Percentiles rank a stretch among this genome's conserved stretches.
Evolutionary conservation across 495 filamentous ascomycete species (phyloP).

Genomic region (Symbiotaphrina buchneri): DNA sequence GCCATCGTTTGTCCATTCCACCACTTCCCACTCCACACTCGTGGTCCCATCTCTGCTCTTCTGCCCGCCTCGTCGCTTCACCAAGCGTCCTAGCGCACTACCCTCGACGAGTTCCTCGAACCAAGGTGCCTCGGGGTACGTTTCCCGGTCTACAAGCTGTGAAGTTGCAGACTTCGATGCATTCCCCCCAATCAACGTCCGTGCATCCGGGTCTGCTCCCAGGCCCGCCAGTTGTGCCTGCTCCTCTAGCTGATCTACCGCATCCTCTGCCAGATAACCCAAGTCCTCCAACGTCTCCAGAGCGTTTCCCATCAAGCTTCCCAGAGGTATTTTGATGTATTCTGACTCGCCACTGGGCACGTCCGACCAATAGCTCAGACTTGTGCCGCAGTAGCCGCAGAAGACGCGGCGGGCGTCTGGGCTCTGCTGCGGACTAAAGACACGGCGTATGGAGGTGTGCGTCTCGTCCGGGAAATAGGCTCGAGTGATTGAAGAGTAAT

Average conservation of each 20-base stretch:
- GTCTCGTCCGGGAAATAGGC: slow-evolving; percentile 64
- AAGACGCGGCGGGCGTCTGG: slow-evolving; percentile 47
- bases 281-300: slow-evolving; percentile 44
- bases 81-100: slow-evolving; percentile 43
- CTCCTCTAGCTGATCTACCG: slow-evolving; percentile 15
- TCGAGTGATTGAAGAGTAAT: slow-evolving; percentile 47
- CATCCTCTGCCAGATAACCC: slow-evolving; percentile 31
- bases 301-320: slow-evolving; percentile 41
- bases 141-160: slow-evolving; percentile 4
- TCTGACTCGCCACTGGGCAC: slow-evolving; percentile 40
- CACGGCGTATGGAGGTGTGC: slow-evolving; percentile 41
- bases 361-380: slow-evolving; percentile 62
- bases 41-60: slow-evolving; percentile 14
- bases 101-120: slow-evolving; percentile 63
- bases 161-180: neutral
- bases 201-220: too few relatives aligned
- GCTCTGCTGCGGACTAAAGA: slow-evolving; percentile 37
- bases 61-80: slow-evolving; percentile 30
- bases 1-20: slow-evolving; percentile 46
- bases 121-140: slow-evolving; percentile 36
- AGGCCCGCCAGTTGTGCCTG: neutral
- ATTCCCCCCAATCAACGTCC: neutral
- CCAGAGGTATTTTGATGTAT: slow-evolving; percentile 52
- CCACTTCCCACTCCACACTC: slow-evolving; percentile 63
- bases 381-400: slow-evolving; percentile 78